These are phyloP conservation scores for Fraxinus anomala DNA, from an alignment of 257 asterid genomes.

Conservation along the genomic window DNA sequence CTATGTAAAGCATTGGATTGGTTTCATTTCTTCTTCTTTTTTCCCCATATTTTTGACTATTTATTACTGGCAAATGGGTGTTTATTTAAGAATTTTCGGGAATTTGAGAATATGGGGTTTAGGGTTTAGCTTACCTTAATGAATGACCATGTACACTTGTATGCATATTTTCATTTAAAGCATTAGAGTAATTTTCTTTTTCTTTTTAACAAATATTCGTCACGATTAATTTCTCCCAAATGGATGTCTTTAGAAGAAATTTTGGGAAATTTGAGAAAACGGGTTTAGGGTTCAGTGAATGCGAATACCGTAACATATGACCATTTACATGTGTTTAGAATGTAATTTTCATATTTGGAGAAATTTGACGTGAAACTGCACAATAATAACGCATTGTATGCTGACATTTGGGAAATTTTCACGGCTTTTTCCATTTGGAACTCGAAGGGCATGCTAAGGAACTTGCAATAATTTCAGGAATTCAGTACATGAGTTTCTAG, in stretches of 20 bases:
- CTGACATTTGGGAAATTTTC: neutral
- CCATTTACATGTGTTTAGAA: neutral
- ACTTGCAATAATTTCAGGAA: neutral
- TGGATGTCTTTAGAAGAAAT: neutral
- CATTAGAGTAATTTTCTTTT: neutral
- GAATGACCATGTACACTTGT: neutral
- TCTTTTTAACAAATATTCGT: too few relatives aligned
- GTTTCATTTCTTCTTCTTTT: too few relatives aligned
- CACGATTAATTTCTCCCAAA: neutral
- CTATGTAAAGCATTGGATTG: neutral
- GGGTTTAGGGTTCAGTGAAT: neutral
- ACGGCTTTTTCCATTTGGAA: neutral
- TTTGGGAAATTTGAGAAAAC: neutral
- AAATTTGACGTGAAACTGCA: neutral
- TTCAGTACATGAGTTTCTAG: neutral
- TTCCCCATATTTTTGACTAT: neutral
- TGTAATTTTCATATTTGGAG: neutral
- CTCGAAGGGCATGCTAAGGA: neutral
- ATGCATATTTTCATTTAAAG: neutral
- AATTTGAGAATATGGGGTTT: neutral
- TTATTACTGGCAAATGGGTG: neutral
- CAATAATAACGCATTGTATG: neutral
- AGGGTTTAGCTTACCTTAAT: neutral
- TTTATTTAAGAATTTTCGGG: neutral
- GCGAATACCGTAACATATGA: neutral